Conservation (phyloP, 371 early-diverging fungal species). For the Rhizopus sp. region DNA sequence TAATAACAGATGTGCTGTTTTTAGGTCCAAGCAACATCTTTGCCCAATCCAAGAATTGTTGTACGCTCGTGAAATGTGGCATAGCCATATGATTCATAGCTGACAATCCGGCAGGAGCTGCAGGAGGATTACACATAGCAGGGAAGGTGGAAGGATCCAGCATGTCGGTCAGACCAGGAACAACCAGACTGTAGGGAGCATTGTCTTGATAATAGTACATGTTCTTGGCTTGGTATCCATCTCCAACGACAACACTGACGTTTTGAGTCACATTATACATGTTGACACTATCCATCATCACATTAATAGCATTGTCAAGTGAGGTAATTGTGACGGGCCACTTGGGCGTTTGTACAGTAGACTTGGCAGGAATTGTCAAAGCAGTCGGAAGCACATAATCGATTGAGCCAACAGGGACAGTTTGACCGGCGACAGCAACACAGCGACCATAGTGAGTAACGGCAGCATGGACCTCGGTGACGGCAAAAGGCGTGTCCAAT, state of each 20-base stretch:
- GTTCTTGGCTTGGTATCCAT: conserved; percentile 22
- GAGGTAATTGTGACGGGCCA: conserved; percentile 4
- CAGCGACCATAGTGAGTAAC: neutral
- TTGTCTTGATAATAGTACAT: conserved; percentile 3
- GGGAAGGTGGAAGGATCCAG: neutral
- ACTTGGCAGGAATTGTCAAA: conserved; percentile 7
- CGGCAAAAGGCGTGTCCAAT: conserved; percentile 35
- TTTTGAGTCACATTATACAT: conserved; percentile 23
- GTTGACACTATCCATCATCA: neutral
- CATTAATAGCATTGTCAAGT: neutral
- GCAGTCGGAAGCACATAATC: conserved; percentile 12
- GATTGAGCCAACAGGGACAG: conserved; percentile 11
- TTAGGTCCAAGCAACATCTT: neutral
- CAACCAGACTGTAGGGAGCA: neutral
- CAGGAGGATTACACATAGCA: conserved; percentile 1
- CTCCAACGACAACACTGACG: conserved; percentile 26
- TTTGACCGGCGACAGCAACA: neutral
- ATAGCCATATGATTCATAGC: neutral
- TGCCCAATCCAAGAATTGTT: neutral
- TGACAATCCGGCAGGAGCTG: neutral
- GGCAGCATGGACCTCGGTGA: conserved; percentile 30
- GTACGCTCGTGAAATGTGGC: neutral
- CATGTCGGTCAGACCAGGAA: neutral
- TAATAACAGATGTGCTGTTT: neutral
- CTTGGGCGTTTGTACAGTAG: conserved; percentile 1